Evolutionary conservation across 2,329 filamentous ascomycete species (phyloP).

Genomic region (Kalaharituber pfeilii): DNA sequence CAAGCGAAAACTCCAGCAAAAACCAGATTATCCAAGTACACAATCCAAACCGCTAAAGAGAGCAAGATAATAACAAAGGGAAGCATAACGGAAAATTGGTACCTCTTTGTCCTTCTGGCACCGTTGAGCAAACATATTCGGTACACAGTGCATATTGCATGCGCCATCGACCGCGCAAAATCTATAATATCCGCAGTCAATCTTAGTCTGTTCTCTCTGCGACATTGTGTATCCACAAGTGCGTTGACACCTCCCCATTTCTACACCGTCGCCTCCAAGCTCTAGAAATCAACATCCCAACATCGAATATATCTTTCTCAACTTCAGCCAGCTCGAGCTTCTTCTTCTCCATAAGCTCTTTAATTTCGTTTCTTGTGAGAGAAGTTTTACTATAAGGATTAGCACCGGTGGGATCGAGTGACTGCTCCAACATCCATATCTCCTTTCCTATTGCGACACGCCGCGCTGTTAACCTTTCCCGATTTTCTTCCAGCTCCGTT

Average conservation of each 20-base stretch:
- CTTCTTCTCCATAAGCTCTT: slow-evolving; percentile 15
- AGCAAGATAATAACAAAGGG: not conserved
- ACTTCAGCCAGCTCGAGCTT: slow-evolving; percentile 18
- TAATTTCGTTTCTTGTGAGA: slow-evolving; percentile 16
- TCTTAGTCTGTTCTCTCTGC: not conserved
- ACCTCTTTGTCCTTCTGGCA: too few relatives aligned
- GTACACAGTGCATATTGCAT: too few relatives aligned
- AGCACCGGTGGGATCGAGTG: slow-evolving; percentile 13
- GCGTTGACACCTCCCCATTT: slow-evolving; percentile 21
- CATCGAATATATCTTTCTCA: slow-evolving; percentile 22
- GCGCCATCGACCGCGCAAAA: too few relatives aligned
- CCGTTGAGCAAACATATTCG: too few relatives aligned
- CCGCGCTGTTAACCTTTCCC: slow-evolving; percentile 14
- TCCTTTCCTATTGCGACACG: slow-evolving; percentile 13
- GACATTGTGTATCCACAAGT: slow-evolving; percentile 18
- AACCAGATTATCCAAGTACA: too few relatives aligned
- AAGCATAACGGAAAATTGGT: not conserved
- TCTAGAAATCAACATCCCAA: slow-evolving; percentile 21
- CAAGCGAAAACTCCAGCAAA: too few relatives aligned
- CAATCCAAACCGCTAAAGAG: too few relatives aligned
- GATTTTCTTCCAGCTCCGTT: slow-evolving; percentile 20
- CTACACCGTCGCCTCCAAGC: slow-evolving; percentile 22
- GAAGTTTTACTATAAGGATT: slow-evolving; percentile 19
- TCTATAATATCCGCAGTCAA: too few relatives aligned
- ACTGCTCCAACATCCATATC: slow-evolving; percentile 17